A percentile compares a stretch with the other conserved stretches of the same genome.
These are phyloP conservation scores for Candida coleopterorum DNA, from an alignment of 805 yeast species.

Conservation along the genomic window DNA sequence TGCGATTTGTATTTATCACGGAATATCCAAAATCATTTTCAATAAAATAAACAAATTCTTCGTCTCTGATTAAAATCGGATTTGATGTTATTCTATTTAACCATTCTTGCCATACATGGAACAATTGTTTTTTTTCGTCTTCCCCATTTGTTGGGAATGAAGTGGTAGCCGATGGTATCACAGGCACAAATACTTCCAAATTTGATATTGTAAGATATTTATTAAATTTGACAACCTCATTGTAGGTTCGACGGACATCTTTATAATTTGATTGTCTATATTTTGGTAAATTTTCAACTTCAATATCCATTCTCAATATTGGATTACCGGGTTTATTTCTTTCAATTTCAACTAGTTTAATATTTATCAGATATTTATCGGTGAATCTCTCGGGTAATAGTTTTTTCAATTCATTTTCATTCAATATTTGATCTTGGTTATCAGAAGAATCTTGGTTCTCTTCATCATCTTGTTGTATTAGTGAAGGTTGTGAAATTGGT, in stretches of 20 bases:
- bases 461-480: slow-evolving; percentile 6
- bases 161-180: slow-evolving; percentile 71
- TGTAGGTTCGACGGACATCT: slow-evolving; percentile 74
- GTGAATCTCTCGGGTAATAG: slow-evolving; percentile 50
- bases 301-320: slow-evolving; percentile 61
- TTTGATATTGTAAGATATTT: slow-evolving; percentile 74
- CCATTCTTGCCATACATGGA: slow-evolving; percentile 74
- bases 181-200: slow-evolving; percentile 90
- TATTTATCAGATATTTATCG: slow-evolving; percentile 37
- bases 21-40: slow-evolving; percentile 70
- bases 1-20: slow-evolving; percentile 54
- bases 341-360: slow-evolving; percentile 68
- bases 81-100: slow-evolving; percentile 66
- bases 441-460: slow-evolving; percentile 2
- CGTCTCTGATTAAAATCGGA: slow-evolving; percentile 80
- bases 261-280: slow-evolving; percentile 67
- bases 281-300: slow-evolving; percentile 56
- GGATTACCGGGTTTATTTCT: slow-evolving; percentile 74
- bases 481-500: slow-evolving; percentile 11
- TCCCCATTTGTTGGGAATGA: slow-evolving; percentile 81
- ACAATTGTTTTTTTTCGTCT: slow-evolving; percentile 63
- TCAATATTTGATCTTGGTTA: slow-evolving; percentile 16
- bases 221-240: slow-evolving; percentile 72
- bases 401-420: slow-evolving; percentile 38
- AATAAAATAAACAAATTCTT: slow-evolving; percentile 79